Conservation (phyloP, 345 rosid genomes). For the Sonneratia alba region DNA sequence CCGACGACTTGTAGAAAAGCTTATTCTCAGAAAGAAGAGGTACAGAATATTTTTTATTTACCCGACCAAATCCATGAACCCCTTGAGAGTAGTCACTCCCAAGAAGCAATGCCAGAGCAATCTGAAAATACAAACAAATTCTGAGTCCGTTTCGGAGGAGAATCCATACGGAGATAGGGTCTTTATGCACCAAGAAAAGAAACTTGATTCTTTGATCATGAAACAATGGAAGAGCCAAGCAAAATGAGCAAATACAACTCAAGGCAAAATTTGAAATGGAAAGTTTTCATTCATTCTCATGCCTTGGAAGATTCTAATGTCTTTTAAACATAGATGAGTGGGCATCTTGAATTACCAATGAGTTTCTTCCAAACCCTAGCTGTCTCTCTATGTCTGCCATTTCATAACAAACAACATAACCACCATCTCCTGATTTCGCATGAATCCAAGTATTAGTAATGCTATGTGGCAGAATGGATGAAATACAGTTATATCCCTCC, state of each 20-base stretch:
- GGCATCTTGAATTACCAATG: conserved; percentile 41
- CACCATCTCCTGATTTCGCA: conserved; percentile 62
- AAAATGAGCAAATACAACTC: not conserved
- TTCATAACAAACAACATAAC: conserved; percentile 79
- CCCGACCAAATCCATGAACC: conserved; percentile 76
- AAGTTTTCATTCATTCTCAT: not conserved
- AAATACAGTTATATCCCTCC: conserved; percentile 6
- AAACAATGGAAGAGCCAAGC: not conserved
- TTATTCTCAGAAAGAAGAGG: not conserved
- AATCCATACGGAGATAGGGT: not conserved
- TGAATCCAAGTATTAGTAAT: conserved; percentile 4
- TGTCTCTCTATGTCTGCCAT: conserved; percentile 73
- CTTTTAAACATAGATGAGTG: not conserved
- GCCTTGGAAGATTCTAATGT: not conserved
- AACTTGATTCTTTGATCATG: too few species aligned
- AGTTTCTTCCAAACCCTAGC: conserved; percentile 87
- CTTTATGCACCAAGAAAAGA: not conserved
- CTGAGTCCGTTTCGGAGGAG: not conserved
- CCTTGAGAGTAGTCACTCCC: conserved; percentile 88
- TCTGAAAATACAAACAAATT: conserved; percentile 26
- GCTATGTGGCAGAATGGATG: not conserved
- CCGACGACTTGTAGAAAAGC: not conserved
- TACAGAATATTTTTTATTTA: conserved; percentile 27
- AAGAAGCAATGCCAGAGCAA: conserved; percentile 73
- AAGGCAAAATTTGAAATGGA: not conserved